Percentiles rank a stretch among this genome's conserved stretches.
Evolutionary conservation across 257 asterid species (phyloP).

Genomic region (Solanum pimpinellifolium): DNA sequence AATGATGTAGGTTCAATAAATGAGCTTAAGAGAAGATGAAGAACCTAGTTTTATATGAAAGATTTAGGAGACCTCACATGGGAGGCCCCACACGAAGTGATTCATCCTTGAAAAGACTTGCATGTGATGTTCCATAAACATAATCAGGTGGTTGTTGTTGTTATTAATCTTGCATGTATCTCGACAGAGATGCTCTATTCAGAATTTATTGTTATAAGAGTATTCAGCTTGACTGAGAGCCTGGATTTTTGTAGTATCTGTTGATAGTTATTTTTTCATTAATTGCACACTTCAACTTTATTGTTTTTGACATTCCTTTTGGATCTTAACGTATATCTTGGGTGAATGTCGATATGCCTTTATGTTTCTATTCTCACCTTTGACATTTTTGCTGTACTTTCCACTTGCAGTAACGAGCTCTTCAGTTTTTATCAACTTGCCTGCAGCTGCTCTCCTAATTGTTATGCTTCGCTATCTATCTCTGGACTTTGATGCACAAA

Average conservation of each 20-base stretch:
- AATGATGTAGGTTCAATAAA: background rate
- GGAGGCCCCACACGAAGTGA: background rate
- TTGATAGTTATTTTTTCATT: background rate
- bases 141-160: background rate
- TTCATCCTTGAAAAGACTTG: background rate
- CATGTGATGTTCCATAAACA: background rate
- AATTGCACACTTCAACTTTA: background rate
- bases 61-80: background rate
- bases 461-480: slow-evolving; percentile 64
- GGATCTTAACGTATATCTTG: background rate
- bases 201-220: background rate
- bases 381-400: background rate
- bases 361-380: background rate
- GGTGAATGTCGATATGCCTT: background rate
- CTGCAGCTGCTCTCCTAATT: slow-evolving; percentile 65
- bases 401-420: slow-evolving; percentile 69
- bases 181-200: background rate
- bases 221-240: background rate
- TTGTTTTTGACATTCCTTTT: background rate
- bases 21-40: background rate
- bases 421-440: slow-evolving; percentile 83
- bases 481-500: slow-evolving; percentile 70
- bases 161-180: background rate
- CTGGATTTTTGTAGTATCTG: background rate
- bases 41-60: background rate